Base-by-base conservation (phyloP, 2,329 filamentous ascomycete species). In the Aspergillus carbonarius region DNA sequence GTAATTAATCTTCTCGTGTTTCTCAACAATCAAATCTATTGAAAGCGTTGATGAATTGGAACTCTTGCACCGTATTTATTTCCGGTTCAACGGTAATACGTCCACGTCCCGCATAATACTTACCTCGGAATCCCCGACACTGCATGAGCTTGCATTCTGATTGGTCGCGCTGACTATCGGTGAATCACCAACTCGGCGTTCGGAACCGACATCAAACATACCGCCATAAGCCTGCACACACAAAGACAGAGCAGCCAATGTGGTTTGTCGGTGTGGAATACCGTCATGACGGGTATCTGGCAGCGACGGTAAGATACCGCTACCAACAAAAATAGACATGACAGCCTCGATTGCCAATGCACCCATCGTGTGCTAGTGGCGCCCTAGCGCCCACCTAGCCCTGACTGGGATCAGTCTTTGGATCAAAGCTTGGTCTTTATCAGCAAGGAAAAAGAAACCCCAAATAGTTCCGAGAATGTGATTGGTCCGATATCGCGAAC, bases 361-460 rank as follows among this genome's bases (percentile, higher is more conserved):
- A 25, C 51, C 32, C 32, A 54, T 53, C 37, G 51, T 1, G 8
- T 42, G 25, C 37, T 39, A 44, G 30, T 32, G 51, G 12, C 10
- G 13, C 13, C 35, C 40, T 53, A 44, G 50, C 37, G 37, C 50
- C 37, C 25, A 27, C 50, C 37, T 44, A 42, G 50, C 37, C 20
- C 37, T 42, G 51, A 54, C 51, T 32, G 32, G 44, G 51, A 54
- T 17, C 12, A 15, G 7, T 25, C 37, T 25, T 53, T 15, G 13
- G 8, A 18, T 12, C 25, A 44, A 30, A 44, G 50, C 50, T 53
- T 42, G 18, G 20, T 53, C 37, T 53, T 53, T 52, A 52, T 52
- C 49, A 13, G 49, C 20, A 20, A 18, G 34, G 49, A 32, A 25
- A 52, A 30, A 17, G 9, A 30, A 40, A 23, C 1, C 20, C 12